Evolutionary conservation across 768 basidiomycete genomes (phyloP).

Genomic region (Lanmaoa rubissima): DNA sequence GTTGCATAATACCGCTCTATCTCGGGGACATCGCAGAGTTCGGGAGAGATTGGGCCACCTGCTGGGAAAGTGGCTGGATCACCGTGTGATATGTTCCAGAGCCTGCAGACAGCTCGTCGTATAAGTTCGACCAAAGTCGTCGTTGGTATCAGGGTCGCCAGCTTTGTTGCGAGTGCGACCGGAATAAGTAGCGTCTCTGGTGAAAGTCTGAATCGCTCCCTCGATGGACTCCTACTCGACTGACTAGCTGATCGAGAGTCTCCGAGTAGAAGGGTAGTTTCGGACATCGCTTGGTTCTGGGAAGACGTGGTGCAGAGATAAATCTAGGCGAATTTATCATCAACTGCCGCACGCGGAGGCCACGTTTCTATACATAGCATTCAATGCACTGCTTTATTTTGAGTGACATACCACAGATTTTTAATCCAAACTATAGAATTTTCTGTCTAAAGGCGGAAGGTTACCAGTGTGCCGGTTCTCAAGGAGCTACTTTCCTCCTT

Average conservation of each 20-base stretch:
- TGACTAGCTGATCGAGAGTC: background rate
- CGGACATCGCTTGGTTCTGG: conserved; percentile 3
- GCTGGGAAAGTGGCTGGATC: conserved; percentile 5
- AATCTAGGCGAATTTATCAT: too few relatives aligned
- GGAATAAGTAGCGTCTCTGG: conserved; percentile 27
- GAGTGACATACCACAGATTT: too few relatives aligned
- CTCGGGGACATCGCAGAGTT: conserved; percentile 21
- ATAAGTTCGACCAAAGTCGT: conserved; percentile 29
- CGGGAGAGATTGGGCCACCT: conserved; percentile 5
- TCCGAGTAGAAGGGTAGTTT: conserved; percentile 10
- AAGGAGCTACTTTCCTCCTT: too few relatives aligned
- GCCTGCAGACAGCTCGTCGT: conserved; percentile 26
- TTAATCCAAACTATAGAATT: too few relatives aligned
- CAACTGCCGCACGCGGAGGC: background rate
- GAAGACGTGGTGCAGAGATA: conserved; percentile 7
- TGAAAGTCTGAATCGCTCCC: conserved; percentile 1
- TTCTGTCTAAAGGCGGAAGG: too few relatives aligned
- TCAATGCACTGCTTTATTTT: too few relatives aligned
- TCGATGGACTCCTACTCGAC: background rate
- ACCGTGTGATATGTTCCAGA: conserved; percentile 19
- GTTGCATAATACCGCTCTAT: conserved; percentile 24
- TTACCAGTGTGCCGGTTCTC: too few relatives aligned
- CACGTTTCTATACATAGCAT: background rate
- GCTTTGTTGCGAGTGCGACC: conserved; percentile 20
- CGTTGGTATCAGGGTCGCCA: conserved; percentile 21